Percentiles rank a stretch among this genome's conserved stretches.
Evolutionary conservation across 352 stramenopile species (phyloP).

Genomic region (Pythium graminicola): DNA sequence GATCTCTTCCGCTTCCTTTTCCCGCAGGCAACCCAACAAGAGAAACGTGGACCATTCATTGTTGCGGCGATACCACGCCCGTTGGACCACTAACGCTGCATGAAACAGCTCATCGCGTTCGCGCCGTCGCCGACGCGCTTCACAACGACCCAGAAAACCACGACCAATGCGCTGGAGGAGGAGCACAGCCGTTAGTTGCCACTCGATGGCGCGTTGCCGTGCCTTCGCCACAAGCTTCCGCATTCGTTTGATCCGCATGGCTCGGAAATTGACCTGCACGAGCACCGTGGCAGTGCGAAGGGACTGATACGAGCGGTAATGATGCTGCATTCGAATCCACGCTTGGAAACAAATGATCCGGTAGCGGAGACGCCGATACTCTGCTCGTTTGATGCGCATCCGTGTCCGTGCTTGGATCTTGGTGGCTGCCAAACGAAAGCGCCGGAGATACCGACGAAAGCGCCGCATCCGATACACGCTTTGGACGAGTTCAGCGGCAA

Average conservation of each 20-base stretch:
- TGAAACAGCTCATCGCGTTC: slow-evolving; percentile 41
- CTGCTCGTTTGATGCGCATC: slow-evolving; percentile 33
- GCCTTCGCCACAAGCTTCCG: slow-evolving; percentile 50
- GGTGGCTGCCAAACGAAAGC: slow-evolving; percentile 46
- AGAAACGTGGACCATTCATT: slow-evolving; percentile 83
- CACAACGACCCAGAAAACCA: slow-evolving; percentile 43
- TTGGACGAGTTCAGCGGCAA: slow-evolving; percentile 48
- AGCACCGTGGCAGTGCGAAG: slow-evolving; percentile 41
- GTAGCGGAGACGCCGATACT: slow-evolving; percentile 26
- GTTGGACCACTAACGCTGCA: slow-evolving; percentile 62
- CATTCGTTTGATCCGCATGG: slow-evolving; percentile 39
- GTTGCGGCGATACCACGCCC: slow-evolving; percentile 73
- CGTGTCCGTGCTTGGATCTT: slow-evolving; percentile 56
- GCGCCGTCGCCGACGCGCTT: slow-evolving; percentile 21
- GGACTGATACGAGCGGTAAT: slow-evolving; percentile 33
- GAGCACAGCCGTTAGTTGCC: slow-evolving; percentile 32
- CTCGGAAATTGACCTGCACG: slow-evolving; percentile 54
- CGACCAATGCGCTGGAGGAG: slow-evolving; percentile 47
- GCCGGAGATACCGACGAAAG: slow-evolving; percentile 42
- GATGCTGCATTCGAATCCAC: slow-evolving; percentile 39
- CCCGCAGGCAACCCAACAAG: slow-evolving; percentile 65
- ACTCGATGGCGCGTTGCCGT: slow-evolving; percentile 43
- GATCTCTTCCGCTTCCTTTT: slow-evolving; percentile 57
- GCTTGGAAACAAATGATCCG: slow-evolving; percentile 58
- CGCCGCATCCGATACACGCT: slow-evolving; percentile 42